Conservation (phyloP, 1,284 basidiomycete genomes). For the Tilletiaria anomala region DNA sequence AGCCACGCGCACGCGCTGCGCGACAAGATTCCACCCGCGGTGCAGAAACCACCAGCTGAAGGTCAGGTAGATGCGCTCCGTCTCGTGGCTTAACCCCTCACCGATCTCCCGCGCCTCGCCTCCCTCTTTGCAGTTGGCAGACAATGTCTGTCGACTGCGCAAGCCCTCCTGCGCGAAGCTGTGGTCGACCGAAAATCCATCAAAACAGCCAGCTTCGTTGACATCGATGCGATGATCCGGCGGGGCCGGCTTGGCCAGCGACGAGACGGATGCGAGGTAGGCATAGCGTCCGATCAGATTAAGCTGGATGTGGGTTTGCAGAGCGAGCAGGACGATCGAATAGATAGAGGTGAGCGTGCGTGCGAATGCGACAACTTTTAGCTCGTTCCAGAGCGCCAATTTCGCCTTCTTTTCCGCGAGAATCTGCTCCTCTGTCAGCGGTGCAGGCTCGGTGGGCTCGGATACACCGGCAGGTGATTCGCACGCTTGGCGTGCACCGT, state of each 20-base stretch:
- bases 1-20: slow-evolving; percentile 54
- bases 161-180: slow-evolving; percentile 6
- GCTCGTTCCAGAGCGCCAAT: slow-evolving; percentile 35
- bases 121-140: no score
- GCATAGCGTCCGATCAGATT: slow-evolving; percentile 65
- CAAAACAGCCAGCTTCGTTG: not conserved
- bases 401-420: slow-evolving; percentile 11
- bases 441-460: no score
- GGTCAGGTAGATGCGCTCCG: slow-evolving; percentile 64
- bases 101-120: not conserved
- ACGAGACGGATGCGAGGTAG: slow-evolving; percentile 58
- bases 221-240: slow-evolving; percentile 2
- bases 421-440: not conserved
- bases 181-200: slow-evolving; percentile 1
- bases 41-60: slow-evolving; percentile 82
- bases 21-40: slow-evolving; percentile 70
- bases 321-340: slow-evolving; percentile 59
- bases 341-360: slow-evolving; percentile 72
- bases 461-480: no score
- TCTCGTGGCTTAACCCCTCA: slow-evolving; percentile 42
- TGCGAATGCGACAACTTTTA: slow-evolving; percentile 51
- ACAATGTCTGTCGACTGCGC: no score
- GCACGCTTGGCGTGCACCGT: no score
- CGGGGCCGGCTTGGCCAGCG: slow-evolving; percentile 27
- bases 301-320: slow-evolving; percentile 69